A percentile compares a stretch with the other conserved stretches of the same genome.
These are phyloP conservation scores for Backusella westeae DNA, from an alignment of 192 early-diverging fungal genomes.

Conservation along the genomic window DNA sequence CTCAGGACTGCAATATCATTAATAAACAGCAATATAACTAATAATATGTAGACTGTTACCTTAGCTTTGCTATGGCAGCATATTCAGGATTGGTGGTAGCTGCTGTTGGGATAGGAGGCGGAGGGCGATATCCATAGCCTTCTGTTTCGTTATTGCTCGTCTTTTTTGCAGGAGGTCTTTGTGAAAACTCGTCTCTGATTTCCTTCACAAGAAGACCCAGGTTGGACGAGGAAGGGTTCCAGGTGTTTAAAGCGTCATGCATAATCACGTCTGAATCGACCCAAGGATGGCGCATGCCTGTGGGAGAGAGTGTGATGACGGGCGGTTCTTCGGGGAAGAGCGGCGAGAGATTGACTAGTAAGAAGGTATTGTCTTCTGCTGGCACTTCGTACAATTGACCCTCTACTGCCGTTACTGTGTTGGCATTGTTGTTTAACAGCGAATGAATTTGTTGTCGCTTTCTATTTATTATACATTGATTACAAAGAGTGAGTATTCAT, in stretches of 20 bases:
- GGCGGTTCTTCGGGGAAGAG: conserved; percentile 54
- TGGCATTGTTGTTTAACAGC: conserved; percentile 24
- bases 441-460: conserved; percentile 37
- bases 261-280: conserved; percentile 47
- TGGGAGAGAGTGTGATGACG: conserved; percentile 46
- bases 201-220: conserved; percentile 55
- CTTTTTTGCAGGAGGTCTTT: conserved; percentile 33
- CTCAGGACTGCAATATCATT: conserved; percentile 24
- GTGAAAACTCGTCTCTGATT: conserved; percentile 46
- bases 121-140: conserved; percentile 31
- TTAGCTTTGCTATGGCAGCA: not conserved
- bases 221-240: conserved; percentile 34
- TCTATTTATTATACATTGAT: conserved; percentile 6
- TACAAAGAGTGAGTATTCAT: no score
- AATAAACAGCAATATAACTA: not conserved
- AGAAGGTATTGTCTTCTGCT: conserved; percentile 18
- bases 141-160: not conserved
- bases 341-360: conserved; percentile 46
- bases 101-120: conserved; percentile 34
- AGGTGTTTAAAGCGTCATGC: conserved; percentile 41
- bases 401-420: conserved; percentile 20
- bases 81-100: conserved; percentile 7
- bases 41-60: not conserved
- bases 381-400: conserved; percentile 34
- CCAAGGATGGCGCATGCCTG: conserved; percentile 53